Evolutionary conservation across 257 asterid species (phyloP).

Genomic region (Nicotiana tabacum): DNA sequence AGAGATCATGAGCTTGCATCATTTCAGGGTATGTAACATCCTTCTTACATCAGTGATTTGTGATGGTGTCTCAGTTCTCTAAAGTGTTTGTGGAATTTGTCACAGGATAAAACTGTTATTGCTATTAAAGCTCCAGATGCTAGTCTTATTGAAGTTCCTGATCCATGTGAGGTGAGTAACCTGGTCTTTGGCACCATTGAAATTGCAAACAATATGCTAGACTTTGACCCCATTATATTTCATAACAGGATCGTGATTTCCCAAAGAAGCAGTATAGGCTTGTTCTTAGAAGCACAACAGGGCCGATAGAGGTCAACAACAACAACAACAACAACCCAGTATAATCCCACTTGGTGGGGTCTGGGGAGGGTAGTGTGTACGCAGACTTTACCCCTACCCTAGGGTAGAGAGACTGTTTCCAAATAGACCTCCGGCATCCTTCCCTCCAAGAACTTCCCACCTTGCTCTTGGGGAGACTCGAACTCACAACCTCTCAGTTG

Average conservation of each 20-base stretch:
- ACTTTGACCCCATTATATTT: conserved; percentile 19
- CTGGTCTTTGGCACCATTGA: background rate
- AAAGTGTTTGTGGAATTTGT: conserved; percentile 10
- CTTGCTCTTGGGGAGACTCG: no score
- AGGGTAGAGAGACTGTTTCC: no score
- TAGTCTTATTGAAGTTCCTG: conserved; percentile 66
- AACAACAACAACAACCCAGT: no score
- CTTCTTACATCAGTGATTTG: background rate
- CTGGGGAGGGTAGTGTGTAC: no score
- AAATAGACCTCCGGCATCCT: no score
- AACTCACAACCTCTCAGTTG: no score
- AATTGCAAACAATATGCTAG: background rate
- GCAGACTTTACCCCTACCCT: no score
- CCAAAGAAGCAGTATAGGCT: conserved; percentile 47
- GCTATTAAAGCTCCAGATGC: conserved; percentile 79
- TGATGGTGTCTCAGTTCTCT: background rate
- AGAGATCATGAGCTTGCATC: conserved; percentile 59
- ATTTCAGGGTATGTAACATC: conserved; percentile 42
- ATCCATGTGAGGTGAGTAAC: conserved; percentile 65
- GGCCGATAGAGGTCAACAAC: conserved; percentile 33
- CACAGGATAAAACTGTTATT: conserved; percentile 56
- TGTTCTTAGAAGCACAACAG: conserved; percentile 58
- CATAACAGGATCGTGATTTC: conserved; percentile 43
- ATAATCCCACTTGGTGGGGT: no score
- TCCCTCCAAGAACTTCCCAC: no score